Conservation (phyloP, 306 rosid genomes). For the Cyamopsis tetragonoloba region DNA sequence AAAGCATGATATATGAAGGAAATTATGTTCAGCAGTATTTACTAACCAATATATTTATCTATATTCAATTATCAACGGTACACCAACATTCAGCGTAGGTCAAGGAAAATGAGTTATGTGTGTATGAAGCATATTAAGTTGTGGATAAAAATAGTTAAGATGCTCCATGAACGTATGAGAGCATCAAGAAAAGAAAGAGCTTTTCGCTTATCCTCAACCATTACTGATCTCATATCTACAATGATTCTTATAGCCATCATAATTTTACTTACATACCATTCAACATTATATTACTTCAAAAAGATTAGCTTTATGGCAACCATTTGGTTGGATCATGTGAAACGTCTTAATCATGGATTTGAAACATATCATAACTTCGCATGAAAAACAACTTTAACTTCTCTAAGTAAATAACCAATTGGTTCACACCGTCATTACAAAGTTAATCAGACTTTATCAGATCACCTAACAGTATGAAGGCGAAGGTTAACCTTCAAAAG, state of each 20-base stretch:
- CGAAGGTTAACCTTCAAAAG: not conserved
- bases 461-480: not conserved
- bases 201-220: not conserved
- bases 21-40: not conserved
- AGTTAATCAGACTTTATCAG: not conserved
- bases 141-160: not conserved
- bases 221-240: not conserved
- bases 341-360: not conserved
- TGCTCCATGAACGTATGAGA: not conserved
- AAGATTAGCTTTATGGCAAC: not conserved
- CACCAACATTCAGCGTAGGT: not conserved
- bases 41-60: not conserved
- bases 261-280: not conserved
- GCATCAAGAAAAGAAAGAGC: not conserved
- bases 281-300: not conserved
- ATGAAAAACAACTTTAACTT: not conserved
- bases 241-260: not conserved
- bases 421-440: not conserved
- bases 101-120: not conserved
- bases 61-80: not conserved
- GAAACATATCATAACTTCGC: not conserved
- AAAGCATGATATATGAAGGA: not conserved
- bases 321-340: not conserved
- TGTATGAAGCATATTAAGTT: not conserved
- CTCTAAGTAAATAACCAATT: not conserved